phyloP scores from a whole-genome alignment of 805 yeast species.

The Ogataea haglerorum region DNA sequence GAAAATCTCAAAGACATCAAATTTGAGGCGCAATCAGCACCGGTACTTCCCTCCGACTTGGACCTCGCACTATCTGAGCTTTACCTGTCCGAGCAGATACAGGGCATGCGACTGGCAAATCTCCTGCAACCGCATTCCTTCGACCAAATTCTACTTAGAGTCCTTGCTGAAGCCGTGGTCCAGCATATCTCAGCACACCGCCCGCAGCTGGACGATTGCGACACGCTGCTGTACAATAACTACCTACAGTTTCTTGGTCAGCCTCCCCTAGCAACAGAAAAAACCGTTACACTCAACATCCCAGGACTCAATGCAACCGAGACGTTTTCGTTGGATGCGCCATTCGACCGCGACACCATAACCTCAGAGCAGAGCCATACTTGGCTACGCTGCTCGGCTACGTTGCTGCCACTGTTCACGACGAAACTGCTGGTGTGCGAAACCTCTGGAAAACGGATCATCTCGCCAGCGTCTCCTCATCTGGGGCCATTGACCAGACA shows the following conservation, averaged over 20 bases:
- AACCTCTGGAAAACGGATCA: constrained; percentile 31
- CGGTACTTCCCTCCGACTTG: neutral
- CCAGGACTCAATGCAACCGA: constrained; percentile 14
- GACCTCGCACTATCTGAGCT: neutral
- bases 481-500: constrained; percentile 8
- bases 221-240: constrained; percentile 14
- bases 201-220: constrained; percentile 6
- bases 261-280: neutral
- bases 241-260: constrained; percentile 7
- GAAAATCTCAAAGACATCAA: neutral
- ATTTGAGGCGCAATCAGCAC: neutral
- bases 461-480: constrained; percentile 2
- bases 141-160: constrained; percentile 1
- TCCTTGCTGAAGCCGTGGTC: constrained; percentile 14
- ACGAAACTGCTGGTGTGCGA: constrained; percentile 35
- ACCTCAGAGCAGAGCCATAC: constrained; percentile 27
- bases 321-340: constrained; percentile 7
- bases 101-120: constrained; percentile 10
- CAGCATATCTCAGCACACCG: constrained; percentile 6
- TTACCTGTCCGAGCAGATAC: constrained; percentile 9
- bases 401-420: constrained; percentile 36
- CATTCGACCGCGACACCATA: constrained; percentile 11
- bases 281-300: constrained; percentile 6
- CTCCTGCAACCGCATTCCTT: neutral
- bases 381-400: constrained; percentile 39